Conservation (phyloP, 352 stramenopile species). For the Peronosclerospora sorghi region DNA sequence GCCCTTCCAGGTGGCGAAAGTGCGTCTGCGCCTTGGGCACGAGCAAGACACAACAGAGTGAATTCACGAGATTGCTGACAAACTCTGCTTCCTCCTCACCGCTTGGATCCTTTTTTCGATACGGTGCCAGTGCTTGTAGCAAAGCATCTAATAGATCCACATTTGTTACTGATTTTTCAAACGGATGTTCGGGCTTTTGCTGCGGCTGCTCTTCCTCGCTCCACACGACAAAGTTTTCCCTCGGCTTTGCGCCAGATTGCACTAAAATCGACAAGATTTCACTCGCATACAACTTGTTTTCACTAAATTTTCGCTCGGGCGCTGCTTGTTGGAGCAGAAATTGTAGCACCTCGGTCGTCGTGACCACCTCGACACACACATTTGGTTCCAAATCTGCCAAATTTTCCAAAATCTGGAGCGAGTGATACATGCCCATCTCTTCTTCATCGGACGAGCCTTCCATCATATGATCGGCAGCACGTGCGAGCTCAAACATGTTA, state of each 20-base stretch:
- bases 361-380: slow-evolving; percentile 31
- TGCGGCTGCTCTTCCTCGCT: slow-evolving; percentile 4
- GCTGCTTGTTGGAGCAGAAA: slow-evolving; percentile 49
- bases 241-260: slow-evolving; percentile 37
- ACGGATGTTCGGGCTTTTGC: slow-evolving; percentile 1
- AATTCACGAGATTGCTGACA: slow-evolving; percentile 89
- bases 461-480: neutral
- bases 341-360: slow-evolving; percentile 36
- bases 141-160: slow-evolving; percentile 86
- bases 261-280: slow-evolving; percentile 82
- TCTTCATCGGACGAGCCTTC: slow-evolving; percentile 51
- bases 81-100: slow-evolving; percentile 85
- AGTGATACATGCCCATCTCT: slow-evolving; percentile 54
- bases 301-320: slow-evolving; percentile 24
- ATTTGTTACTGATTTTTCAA: slow-evolving; percentile 8
- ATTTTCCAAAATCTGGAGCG: slow-evolving; percentile 77
- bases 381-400: slow-evolving; percentile 48
- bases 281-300: slow-evolving; percentile 78
- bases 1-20: slow-evolving; percentile 71
- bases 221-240: slow-evolving; percentile 34
- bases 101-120: slow-evolving; percentile 76
- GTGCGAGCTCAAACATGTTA: slow-evolving; percentile 33
- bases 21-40: slow-evolving; percentile 32
- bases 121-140: slow-evolving; percentile 81
- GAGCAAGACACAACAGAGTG: slow-evolving; percentile 72